phyloP scores from a whole-genome alignment of 2,329 filamentous ascomycete species.

The Arachnomyces sp. region DNA sequence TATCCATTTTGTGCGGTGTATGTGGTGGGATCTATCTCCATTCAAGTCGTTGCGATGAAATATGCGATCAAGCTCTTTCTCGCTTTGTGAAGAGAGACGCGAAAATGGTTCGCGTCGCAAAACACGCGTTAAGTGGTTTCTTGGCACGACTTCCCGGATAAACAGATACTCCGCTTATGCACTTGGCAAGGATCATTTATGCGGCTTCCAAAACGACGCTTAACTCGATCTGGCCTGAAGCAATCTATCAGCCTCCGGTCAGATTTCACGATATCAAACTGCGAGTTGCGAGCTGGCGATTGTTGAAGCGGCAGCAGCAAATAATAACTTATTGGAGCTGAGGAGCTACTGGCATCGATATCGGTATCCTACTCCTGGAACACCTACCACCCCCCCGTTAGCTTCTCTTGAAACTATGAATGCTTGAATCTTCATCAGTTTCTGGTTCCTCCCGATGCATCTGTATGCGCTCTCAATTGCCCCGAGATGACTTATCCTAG shows the following conservation, averaged over 20 bases:
- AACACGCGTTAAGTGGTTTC: slow-evolving; percentile 35
- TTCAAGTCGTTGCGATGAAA: too few relatives aligned
- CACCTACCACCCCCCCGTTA: too few relatives aligned
- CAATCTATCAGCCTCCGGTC: neutral
- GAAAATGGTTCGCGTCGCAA: slow-evolving; percentile 28
- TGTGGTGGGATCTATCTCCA: too few relatives aligned
- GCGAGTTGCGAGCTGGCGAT: neutral
- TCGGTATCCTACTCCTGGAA: too few relatives aligned
- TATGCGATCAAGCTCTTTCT: too few relatives aligned
- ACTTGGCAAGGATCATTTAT: too few relatives aligned
- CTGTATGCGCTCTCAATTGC: slow-evolving; percentile 24
- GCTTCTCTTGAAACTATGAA: too few relatives aligned
- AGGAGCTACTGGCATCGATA: too few relatives aligned
- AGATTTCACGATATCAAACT: too few relatives aligned
- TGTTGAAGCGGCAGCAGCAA: too few relatives aligned
- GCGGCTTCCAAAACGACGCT: neutral
- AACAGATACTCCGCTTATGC: neutral
- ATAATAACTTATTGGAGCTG: too few relatives aligned
- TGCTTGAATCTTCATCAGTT: neutral
- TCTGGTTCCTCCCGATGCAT: slow-evolving; percentile 4
- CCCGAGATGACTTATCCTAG: slow-evolving; percentile 53
- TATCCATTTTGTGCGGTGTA: slow-evolving; percentile 57
- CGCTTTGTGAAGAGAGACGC: slow-evolving; percentile 14
- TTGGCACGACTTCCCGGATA: slow-evolving; percentile 8
- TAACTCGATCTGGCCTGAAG: slow-evolving; percentile 1